phyloP scores from a whole-genome alignment of 257 asterid species.

The Pogostemon cablin region DNA sequence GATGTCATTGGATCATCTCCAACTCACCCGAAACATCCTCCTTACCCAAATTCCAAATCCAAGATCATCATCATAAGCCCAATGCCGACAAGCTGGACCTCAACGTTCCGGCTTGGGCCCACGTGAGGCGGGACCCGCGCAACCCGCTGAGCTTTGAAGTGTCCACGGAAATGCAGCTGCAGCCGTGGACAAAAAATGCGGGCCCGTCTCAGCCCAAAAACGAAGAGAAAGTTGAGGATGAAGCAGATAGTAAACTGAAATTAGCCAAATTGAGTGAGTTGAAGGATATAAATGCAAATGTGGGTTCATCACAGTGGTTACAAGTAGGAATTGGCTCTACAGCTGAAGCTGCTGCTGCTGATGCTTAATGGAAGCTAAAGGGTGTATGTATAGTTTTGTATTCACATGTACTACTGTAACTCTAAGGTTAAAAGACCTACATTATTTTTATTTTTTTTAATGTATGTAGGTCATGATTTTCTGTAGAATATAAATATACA shows the following conservation, averaged over 20 bases:
- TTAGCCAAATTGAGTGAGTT: conserved; percentile 61
- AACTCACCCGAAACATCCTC: conserved; percentile 55
- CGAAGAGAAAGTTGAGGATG: conserved; percentile 52
- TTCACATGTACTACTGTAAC: conserved; percentile 30
- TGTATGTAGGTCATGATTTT: background rate
- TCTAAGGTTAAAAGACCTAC: conserved; percentile 20
- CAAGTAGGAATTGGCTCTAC: conserved; percentile 86
- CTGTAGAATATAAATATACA: too few relatives aligned
- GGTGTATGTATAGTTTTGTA: conserved; percentile 31
- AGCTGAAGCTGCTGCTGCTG: conserved; percentile 38
- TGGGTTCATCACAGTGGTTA: conserved; percentile 64
- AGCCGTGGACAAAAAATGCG: conserved; percentile 17
- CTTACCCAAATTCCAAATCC: conserved; percentile 47
- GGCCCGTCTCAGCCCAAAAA: background rate
- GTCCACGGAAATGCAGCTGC: conserved; percentile 63
- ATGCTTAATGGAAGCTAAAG: conserved; percentile 7
- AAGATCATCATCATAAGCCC: conserved; percentile 33
- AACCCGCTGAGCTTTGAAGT: conserved; percentile 69
- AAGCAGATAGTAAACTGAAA: conserved; percentile 68
- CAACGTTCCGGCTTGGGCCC: conserved; percentile 76
- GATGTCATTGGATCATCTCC: conserved; percentile 94
- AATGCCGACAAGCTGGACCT: conserved; percentile 56
- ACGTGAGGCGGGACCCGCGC: conserved; percentile 54
- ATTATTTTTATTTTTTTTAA: background rate
- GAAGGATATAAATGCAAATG: conserved; percentile 46